Conservation (phyloP, 768 basidiomycete genomes). For the Botryobasidium botryosum region DNA sequence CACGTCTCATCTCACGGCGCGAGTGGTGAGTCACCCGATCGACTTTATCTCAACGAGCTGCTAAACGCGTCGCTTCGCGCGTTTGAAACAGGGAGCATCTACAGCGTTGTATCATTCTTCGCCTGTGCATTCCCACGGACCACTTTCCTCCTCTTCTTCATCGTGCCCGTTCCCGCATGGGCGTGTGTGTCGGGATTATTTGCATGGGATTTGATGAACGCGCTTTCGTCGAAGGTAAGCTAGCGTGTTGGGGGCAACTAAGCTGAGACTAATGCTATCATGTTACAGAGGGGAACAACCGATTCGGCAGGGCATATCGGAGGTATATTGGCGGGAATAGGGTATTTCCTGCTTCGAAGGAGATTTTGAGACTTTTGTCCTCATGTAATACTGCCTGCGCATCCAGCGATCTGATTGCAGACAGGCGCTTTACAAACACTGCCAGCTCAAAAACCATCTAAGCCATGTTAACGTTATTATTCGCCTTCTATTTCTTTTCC, state of each 20-base stretch:
- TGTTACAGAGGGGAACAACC: not conserved
- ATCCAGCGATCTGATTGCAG: too few species aligned
- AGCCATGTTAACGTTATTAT: too few species aligned
- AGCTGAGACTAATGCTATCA: too few species aligned
- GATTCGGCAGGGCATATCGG: slow-evolving; percentile 10
- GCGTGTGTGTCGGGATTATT: slow-evolving; percentile 1
- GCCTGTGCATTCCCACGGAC: slow-evolving; percentile 3
- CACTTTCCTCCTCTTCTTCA: not conserved
- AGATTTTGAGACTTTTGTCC: too few species aligned
- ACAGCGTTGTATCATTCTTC: not conserved
- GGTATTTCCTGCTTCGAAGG: slow-evolving; percentile 8
- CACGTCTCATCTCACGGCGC: slow-evolving; percentile 6
- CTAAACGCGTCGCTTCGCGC: too few species aligned
- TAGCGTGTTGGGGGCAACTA: too few species aligned
- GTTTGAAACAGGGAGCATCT: not conserved
- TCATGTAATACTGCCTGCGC: too few species aligned
- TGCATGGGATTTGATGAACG: slow-evolving; percentile 2
- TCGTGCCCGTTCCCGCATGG: slow-evolving; percentile 12
- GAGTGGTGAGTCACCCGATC: slow-evolving; percentile 6
- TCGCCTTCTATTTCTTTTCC: too few species aligned
- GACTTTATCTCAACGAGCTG: not conserved
- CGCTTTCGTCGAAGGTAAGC: too few species aligned
- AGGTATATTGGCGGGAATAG: slow-evolving; percentile 7
- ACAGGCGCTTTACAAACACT: too few species aligned
- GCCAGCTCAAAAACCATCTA: too few species aligned